Evolutionary conservation across 192 early-diverging fungal species (phyloP), one percentile per base, ranked within the genome.

Genomic region (Borealophlyctis nickersoniae): DNA sequence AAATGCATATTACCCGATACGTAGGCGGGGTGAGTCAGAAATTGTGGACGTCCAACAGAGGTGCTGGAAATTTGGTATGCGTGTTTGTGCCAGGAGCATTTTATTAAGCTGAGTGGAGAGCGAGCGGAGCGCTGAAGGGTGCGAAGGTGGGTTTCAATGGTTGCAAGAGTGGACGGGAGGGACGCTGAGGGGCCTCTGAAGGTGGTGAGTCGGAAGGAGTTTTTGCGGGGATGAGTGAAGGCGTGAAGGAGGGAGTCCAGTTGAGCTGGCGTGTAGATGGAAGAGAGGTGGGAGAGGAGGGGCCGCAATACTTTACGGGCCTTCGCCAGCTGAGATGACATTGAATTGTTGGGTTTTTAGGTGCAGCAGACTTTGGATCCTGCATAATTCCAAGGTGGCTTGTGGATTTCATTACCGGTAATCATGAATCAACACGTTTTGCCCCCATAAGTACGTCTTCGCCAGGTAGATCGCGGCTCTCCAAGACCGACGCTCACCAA

Each of bases 171-270:
- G 49, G 60, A 4, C 30, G 13, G 19, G 16, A 3, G 29, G 36
- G 1, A 2, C 2, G 36, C 49, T 27, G 2, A 4, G 4, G 28
- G 36, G 32, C 45, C 36, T 48, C 57, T 65, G 4, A 65, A 39
- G 11, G 63, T 65, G 55, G 55, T 65, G 52, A 65, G 31, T 13
- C 63, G 30, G 45, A 65, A 65, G 2, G 54, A 56, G 1, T 52
- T 56, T 19, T 57, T 36, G 7, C 63, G 52, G 3, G 52, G 52
- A 11, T 5, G 19, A 1, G 54, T 48, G 55, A 49, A 65, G 7
- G 63, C 63, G 29, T 36, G 26, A 27, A 39, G 22, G 23, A 65
- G 55, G 13, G 19, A 26, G 36, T 65, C 26, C 24, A 65, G 63
- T 28, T 65, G 23, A 9, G 32, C 45, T 2, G 63, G 54, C 2